Conservation (phyloP, 202 grass and related monocot species). For the Eragrostis tef region DNA sequence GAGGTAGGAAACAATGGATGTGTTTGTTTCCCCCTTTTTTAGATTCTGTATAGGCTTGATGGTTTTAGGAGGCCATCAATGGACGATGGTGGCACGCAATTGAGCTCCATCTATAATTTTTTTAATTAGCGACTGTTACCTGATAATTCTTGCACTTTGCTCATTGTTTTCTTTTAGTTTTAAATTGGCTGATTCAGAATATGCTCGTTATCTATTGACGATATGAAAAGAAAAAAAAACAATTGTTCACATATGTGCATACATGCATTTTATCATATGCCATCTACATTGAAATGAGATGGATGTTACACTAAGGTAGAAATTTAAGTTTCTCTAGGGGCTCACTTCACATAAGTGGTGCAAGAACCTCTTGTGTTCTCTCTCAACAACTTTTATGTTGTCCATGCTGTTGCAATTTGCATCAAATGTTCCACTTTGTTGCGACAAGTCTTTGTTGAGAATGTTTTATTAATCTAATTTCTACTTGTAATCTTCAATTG, state of each 20-base stretch:
- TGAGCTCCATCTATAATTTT: constrained; percentile 8
- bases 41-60: constrained; percentile 25
- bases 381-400: no score
- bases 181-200: background rate
- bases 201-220: background rate
- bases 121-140: background rate
- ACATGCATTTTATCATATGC: background rate
- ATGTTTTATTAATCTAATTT: no score
- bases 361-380: no score
- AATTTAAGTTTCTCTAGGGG: no score
- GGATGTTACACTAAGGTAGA: no score
- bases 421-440: no score
- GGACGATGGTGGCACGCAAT: constrained; percentile 7
- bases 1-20: background rate
- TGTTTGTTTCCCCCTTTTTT: background rate
- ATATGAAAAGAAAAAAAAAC: background rate
- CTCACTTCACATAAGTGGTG: no score
- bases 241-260: background rate
- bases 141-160: background rate
- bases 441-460: no score
- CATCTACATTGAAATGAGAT: background rate
- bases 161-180: background rate
- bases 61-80: background rate
- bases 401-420: no score
- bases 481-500: no score